These are phyloP conservation scores for Xylaria sp. DNA, from an alignment of 2,329 filamentous ascomycete species.

Conservation along the genomic window DNA sequence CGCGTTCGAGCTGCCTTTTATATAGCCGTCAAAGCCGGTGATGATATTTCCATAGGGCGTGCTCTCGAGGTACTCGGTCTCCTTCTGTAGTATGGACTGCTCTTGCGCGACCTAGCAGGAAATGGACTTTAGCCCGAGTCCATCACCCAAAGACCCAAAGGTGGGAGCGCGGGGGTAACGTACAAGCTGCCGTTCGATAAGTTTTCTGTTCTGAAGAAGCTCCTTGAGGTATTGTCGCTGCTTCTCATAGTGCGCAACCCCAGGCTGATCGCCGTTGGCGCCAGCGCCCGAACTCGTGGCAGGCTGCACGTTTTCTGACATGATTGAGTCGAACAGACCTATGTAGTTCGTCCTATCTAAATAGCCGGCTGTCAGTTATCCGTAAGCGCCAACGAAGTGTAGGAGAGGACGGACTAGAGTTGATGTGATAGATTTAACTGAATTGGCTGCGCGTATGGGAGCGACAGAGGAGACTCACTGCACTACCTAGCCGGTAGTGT, in stretches of 20 bases:
- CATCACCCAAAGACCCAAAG: not conserved
- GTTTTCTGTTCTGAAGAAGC: conserved; percentile 53
- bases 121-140: conserved; percentile 20
- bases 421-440: not conserved
- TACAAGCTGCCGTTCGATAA: conserved; percentile 45
- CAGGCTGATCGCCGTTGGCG: conserved; percentile 41
- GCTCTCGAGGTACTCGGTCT: conserved; percentile 89
- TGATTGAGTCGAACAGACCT: conserved; percentile 27
- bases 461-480: not conserved
- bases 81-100: conserved; percentile 84
- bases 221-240: conserved; percentile 60
- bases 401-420: not conserved
- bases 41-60: conserved; percentile 94
- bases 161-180: conserved; percentile 24
- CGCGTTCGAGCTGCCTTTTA: conserved; percentile 81
- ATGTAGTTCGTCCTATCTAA: conserved; percentile 18
- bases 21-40: conserved; percentile 97
- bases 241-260: conserved; percentile 59
- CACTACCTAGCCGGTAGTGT: no score
- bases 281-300: conserved; percentile 34
- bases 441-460: conserved; percentile 3
- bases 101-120: conserved; percentile 67
- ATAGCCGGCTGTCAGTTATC: not conserved
- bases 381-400: not conserved
- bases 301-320: conserved; percentile 49